Evolutionary conservation across 179 eudicot genomes (phyloP), one percentile per base, ranked within the genome.

Genomic region (Silene coronaria): DNA sequence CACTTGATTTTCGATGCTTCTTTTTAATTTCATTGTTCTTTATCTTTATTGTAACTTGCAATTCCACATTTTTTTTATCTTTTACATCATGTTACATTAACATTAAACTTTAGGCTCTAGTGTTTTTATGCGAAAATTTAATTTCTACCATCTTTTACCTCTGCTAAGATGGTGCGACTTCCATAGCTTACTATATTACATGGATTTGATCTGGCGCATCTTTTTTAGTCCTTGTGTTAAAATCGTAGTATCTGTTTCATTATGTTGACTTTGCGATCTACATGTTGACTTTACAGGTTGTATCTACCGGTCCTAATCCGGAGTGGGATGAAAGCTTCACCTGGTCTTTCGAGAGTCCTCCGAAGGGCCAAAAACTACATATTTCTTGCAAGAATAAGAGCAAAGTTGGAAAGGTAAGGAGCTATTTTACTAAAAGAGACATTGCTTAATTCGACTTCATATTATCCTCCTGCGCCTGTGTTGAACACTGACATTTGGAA

Each of bases 361-460:
- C 99, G 0, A 91, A 96, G 82, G 99, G 99, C 78, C 99, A 96
- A 77, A 93, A 96, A 81, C 94, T 96, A 80, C 96, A 89, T 74
- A 96, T 96, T 71, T 91, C 98, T 58, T 96, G 99, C 92, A 96
- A 96, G 85, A 96, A 93, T 77, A 96, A 96, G 88, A 96, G 98
- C 91, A 96, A 93, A 86, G 91, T 93, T 83, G 98, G 99, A 67
- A 96, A 96, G 97, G 99, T 93, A 89, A 83, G 53, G 21, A 12
- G 4, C 19, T 30, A 45, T 59, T 16, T 65, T 38, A 12, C 21
- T 16, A 53, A 3, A 53, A 53, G 58, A 3, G 58, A 16, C 58
- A 4, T 53, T 16, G 58, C 58, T 53, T 14, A 16, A 14, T 14
- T 13, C 58, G 58, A 12, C n/a, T 48, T 48, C 55, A 48, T 48